Conservation (phyloP, 1,139 yeast species). For the Candida sanyaensis region DNA sequence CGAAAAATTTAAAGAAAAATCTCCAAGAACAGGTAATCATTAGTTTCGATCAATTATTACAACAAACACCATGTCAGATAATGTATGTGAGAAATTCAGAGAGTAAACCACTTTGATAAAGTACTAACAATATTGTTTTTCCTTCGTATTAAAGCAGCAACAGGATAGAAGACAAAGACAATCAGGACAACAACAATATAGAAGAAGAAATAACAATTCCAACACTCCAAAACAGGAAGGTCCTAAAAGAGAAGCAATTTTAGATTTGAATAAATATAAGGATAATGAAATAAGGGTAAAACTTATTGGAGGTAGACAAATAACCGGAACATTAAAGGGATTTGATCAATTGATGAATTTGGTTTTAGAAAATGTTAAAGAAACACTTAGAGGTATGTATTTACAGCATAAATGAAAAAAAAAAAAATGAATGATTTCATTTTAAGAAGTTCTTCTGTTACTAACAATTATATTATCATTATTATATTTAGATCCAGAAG, state of each 20-base stretch:
- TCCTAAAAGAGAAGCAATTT: slow-evolving; percentile 87
- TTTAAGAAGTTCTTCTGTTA: background rate
- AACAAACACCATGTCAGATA: slow-evolving; percentile 12
- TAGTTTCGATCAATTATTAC: too few relatives aligned
- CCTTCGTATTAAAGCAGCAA: background rate
- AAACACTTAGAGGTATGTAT: slow-evolving; percentile 57
- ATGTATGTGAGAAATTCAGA: slow-evolving; percentile 10
- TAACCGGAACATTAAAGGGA: slow-evolving; percentile 80
- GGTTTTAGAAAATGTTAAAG: slow-evolving; percentile 83
- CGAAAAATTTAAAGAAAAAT: background rate
- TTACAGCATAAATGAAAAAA: too few relatives aligned
- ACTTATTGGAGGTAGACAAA: slow-evolving; percentile 84
- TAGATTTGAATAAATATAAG: slow-evolving; percentile 76
- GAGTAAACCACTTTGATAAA: too few relatives aligned
- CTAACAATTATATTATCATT: slow-evolving; percentile 23
- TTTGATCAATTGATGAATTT: slow-evolving; percentile 92
- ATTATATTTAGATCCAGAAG: slow-evolving; percentile 54
- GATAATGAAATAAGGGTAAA: slow-evolving; percentile 76
- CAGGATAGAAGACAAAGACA: slow-evolving; percentile 7
- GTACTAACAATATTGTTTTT: background rate
- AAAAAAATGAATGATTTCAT: background rate
- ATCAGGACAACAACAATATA: slow-evolving; percentile 8
- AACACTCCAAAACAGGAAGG: slow-evolving; percentile 56
- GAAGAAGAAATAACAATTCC: slow-evolving; percentile 18
- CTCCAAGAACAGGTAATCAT: too few relatives aligned